Percentiles rank a stretch among this genome's conserved stretches.
These are phyloP conservation scores for Trichophyton equinum DNA, from an alignment of 2,329 filamentous ascomycete species.

Conservation along the genomic window DNA sequence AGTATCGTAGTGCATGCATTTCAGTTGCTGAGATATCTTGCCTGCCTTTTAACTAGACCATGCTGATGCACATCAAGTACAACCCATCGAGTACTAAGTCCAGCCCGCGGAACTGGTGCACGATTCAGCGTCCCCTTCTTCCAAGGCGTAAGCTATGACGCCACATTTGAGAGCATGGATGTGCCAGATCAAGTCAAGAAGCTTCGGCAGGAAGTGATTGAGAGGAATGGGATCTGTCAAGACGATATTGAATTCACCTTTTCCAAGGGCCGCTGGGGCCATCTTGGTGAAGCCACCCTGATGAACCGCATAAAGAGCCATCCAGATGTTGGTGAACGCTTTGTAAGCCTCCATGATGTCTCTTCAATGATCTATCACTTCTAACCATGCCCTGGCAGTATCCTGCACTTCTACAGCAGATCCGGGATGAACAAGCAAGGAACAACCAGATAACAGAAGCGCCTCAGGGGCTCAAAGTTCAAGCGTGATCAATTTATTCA, in stretches of 20 bases:
- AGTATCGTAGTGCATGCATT: not conserved
- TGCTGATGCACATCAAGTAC: slow-evolving; percentile 37
- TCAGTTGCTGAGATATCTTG: not conserved
- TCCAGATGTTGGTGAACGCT: slow-evolving; percentile 71
- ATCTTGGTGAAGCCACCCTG: slow-evolving; percentile 69
- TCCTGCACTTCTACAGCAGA: slow-evolving; percentile 43
- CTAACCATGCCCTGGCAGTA: slow-evolving; percentile 33
- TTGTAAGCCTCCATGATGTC: slow-evolving; percentile 29
- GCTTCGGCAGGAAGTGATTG: slow-evolving; percentile 48
- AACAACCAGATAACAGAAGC: slow-evolving; percentile 13
- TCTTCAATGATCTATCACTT: not conserved
- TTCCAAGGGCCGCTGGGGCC: slow-evolving; percentile 52
- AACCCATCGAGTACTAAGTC: slow-evolving; percentile 72
- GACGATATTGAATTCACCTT: slow-evolving; percentile 86
- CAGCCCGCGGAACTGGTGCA: slow-evolving; percentile 54
- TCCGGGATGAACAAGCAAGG: slow-evolving; percentile 45
- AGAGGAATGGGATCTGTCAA: slow-evolving; percentile 42
- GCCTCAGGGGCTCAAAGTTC: slow-evolving; percentile 8
- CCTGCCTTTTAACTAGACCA: not conserved
- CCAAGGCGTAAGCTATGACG: slow-evolving; percentile 69
- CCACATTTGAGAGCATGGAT: slow-evolving; percentile 65
- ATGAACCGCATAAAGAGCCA: slow-evolving; percentile 78
- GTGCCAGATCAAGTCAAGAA: slow-evolving; percentile 51
- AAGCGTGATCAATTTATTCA: not conserved
- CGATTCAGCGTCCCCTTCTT: slow-evolving; percentile 78